Conservation (phyloP, 805 yeast genomes). For the Kodamaea fukazawae region DNA sequence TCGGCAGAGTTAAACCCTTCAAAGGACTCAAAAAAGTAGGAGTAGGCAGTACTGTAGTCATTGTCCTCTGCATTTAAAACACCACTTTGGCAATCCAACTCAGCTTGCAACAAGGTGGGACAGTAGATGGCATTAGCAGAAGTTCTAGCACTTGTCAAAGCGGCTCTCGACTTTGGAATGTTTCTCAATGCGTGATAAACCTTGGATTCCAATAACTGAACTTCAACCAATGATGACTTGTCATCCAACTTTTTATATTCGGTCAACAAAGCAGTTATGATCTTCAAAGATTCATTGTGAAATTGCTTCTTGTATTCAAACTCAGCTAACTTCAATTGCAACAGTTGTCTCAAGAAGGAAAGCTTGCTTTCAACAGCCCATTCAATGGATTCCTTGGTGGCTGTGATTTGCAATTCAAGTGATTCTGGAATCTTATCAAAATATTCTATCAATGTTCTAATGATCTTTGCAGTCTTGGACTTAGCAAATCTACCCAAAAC, state of each 20-base stretch:
- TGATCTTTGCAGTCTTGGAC: constrained; percentile 90
- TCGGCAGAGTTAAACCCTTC: constrained; percentile 81
- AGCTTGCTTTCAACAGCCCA: constrained; percentile 87
- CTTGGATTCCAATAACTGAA: constrained; percentile 85
- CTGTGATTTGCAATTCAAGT: constrained; percentile 65
- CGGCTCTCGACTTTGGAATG: constrained; percentile 85
- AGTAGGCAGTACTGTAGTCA: constrained; percentile 93
- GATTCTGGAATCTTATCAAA: constrained; percentile 63
- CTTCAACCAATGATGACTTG: constrained; percentile 91
- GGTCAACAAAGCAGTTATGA: constrained; percentile 67
- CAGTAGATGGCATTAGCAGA: constrained; percentile 96
- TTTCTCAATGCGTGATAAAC: constrained; percentile 90
- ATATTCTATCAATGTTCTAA: constrained; percentile 75
- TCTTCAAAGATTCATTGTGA: constrained; percentile 66
- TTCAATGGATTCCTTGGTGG: constrained; percentile 75
- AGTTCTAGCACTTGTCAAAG: constrained; percentile 92
- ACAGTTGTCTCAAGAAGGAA: constrained; percentile 81
- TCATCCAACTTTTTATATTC: constrained; percentile 95
- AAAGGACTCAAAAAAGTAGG: constrained; percentile 92
- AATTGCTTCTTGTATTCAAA: constrained; percentile 64
- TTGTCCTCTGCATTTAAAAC: constrained; percentile 94
- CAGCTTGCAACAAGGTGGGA: constrained; percentile 92
- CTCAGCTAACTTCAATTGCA: constrained; percentile 79
- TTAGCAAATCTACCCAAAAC: constrained; percentile 83
- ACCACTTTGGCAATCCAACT: constrained; percentile 92